Percentiles rank a stretch among this genome's conserved stretches.
phyloP scores from a whole-genome alignment of 2,329 filamentous ascomycete genomes.

The Calonectria naviculata region DNA sequence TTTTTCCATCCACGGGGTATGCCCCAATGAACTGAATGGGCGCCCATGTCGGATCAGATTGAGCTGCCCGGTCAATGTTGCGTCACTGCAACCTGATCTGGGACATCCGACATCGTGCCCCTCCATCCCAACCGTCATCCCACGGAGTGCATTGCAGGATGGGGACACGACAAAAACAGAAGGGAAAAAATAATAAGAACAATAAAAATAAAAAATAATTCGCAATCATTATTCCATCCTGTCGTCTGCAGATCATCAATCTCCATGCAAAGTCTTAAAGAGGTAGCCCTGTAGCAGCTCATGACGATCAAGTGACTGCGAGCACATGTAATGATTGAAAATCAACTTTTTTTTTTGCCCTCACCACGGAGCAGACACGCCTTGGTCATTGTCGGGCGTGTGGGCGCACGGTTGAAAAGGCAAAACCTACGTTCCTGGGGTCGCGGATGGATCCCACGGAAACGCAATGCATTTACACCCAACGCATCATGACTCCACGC shows the following conservation, averaged over 20 bases:
- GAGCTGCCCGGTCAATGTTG: not conserved
- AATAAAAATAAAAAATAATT: not conserved
- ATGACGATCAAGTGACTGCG: not conserved
- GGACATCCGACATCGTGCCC: constrained; percentile 3
- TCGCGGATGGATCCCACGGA: not conserved
- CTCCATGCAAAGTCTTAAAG: not conserved
- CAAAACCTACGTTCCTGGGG: not conserved
- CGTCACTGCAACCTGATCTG: constrained; percentile 18
- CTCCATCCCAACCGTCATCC: not conserved
- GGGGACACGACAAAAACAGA: not conserved
- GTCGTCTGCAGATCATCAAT: not conserved
- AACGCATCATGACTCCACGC: constrained; percentile 28
- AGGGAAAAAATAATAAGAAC: too few relatives aligned
- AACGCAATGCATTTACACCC: constrained; percentile 19
- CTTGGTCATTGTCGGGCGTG: not conserved
- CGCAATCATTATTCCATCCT: not conserved
- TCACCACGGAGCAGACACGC: not conserved
- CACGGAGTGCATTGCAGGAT: not conserved
- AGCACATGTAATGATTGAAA: not conserved
- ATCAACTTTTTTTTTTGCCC: not conserved
- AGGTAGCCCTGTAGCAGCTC: not conserved
- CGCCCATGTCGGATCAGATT: not conserved
- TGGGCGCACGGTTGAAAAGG: not conserved
- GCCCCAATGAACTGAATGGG: not conserved
- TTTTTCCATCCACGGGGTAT: not conserved